Percentiles rank a stretch among this genome's conserved stretches.
phyloP scores from a whole-genome alignment of 192 early-diverging fungal genomes.

The Backusella liffmaniae region DNA sequence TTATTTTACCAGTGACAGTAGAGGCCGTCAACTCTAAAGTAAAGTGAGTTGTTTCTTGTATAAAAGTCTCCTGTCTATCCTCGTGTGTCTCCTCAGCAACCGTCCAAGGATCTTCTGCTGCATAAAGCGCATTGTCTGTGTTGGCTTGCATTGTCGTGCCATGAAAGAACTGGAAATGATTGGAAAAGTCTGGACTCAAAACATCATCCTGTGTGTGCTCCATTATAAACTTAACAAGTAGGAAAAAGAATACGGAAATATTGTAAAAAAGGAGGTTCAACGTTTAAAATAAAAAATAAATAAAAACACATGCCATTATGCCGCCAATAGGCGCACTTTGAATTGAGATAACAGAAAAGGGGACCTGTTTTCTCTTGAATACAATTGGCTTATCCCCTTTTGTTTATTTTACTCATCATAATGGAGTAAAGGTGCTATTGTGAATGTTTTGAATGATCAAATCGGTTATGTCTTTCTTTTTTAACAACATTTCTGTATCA shows the following conservation, averaged over 20 bases:
- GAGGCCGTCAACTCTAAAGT: slow-evolving; percentile 1
- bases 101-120: slow-evolving; percentile 15
- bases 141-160: not conserved
- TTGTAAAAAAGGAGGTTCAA: not conserved
- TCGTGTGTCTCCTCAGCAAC: not conserved
- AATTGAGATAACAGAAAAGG: not conserved
- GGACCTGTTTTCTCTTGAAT: no score
- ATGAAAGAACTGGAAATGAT: not conserved
- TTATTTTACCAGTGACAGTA: not conserved
- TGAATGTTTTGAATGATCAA: not conserved
- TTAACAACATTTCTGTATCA: no score
- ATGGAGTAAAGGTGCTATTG: no score
- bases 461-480: no score
- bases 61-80: not conserved
- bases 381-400: no score
- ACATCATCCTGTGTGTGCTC: not conserved
- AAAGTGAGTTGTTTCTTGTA: not conserved
- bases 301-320: not conserved
- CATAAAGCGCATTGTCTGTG: not conserved
- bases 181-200: not conserved
- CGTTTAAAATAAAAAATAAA: not conserved
- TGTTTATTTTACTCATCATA: no score
- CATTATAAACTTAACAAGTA: slow-evolving; percentile 3
- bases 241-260: not conserved
- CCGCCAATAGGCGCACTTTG: not conserved